Evolutionary conservation across 1,284 basidiomycete genomes (phyloP).

Genomic region (Microbotryomycetes sp.): DNA sequence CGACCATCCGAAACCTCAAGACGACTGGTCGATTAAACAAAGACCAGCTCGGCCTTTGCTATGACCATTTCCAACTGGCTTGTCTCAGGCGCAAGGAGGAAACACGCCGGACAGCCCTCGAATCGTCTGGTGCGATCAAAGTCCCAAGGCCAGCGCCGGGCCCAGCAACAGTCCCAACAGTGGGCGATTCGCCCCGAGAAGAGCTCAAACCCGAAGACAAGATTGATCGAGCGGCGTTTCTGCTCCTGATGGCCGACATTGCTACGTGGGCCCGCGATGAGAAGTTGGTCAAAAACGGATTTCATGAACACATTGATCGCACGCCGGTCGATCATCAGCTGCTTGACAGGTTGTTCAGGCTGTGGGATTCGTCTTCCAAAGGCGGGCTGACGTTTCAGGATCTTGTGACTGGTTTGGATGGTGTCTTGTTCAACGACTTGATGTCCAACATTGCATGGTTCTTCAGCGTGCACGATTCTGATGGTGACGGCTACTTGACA

Average conservation of each 20-base stretch:
- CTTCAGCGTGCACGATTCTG: slow-evolving; percentile 91
- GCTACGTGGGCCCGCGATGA: slow-evolving; percentile 96
- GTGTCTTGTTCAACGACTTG: slow-evolving; percentile 89
- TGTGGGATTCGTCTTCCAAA: slow-evolving; percentile 73
- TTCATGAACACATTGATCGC: slow-evolving; percentile 70
- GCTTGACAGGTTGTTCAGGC: slow-evolving; percentile 65
- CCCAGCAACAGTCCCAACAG: not conserved
- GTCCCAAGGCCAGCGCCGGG: not conserved
- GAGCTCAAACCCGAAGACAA: slow-evolving; percentile 61
- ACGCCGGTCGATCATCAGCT: slow-evolving; percentile 75
- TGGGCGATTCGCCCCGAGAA: slow-evolving; percentile 3
- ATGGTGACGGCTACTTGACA: slow-evolving; percentile 87
- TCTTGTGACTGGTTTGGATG: slow-evolving; percentile 78
- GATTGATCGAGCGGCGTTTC: slow-evolving; percentile 81
- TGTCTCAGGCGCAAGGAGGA: slow-evolving; percentile 31
- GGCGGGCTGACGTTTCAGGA: slow-evolving; percentile 86
- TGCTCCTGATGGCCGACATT: slow-evolving; percentile 81
- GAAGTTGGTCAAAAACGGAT: slow-evolving; percentile 82
- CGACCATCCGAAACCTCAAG: slow-evolving; percentile 81
- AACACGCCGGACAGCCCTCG: not conserved
- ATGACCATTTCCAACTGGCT: slow-evolving; percentile 61
- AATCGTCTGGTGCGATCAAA: not conserved
- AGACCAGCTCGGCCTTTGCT: slow-evolving; percentile 80
- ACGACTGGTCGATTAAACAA: slow-evolving; percentile 75
- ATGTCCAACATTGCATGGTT: slow-evolving; percentile 99